These are phyloP conservation scores for Xylaria sp. DNA, from an alignment of 2,329 filamentous ascomycete genomes.

Conservation along the genomic window DNA sequence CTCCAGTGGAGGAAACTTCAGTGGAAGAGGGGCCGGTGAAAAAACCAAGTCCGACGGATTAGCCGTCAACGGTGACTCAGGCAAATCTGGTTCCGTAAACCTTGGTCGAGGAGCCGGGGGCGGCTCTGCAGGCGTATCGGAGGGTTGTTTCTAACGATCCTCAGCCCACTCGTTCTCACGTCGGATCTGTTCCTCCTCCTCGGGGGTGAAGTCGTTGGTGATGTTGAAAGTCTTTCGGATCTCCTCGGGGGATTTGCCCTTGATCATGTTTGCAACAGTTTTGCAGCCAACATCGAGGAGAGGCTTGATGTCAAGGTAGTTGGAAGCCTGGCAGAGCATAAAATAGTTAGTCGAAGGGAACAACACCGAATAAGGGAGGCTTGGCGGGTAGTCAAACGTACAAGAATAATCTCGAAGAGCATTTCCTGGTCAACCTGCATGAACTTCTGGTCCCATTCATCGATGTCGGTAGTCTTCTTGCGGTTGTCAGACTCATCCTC, in stretches of 20 bases:
- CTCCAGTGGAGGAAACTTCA: too few species aligned
- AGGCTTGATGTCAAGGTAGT: conserved; percentile 99
- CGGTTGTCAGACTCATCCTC: conserved; percentile 94
- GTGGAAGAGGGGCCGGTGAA: too few species aligned
- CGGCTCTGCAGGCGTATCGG: too few species aligned
- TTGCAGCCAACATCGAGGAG: conserved; percentile 98
- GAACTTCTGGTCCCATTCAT: conserved; percentile 99
- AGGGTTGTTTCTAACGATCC: conserved; percentile 68
- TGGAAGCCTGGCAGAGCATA: conserved; percentile 75
- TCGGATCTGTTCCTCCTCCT: conserved; percentile 98
- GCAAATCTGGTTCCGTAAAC: too few species aligned
- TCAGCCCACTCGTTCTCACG: conserved; percentile 93
- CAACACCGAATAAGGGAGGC: not conserved
- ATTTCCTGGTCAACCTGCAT: conserved; percentile 99
- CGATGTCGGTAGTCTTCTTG: conserved; percentile 99
- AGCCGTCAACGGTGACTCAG: too few species aligned
- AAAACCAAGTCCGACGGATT: too few species aligned
- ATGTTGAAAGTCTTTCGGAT: conserved; percentile 99
- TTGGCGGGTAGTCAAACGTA: conserved; percentile 61
- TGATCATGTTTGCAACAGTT: conserved; percentile 99
- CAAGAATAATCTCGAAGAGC: conserved; percentile 98
- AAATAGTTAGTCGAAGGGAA: not conserved
- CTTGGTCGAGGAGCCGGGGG: too few species aligned
- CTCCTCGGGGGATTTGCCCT: conserved; percentile 99
- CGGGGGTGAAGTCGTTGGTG: conserved; percentile 98